Percentiles rank a stretch among this genome's conserved stretches.
These are phyloP conservation scores for Ganoderma multipileum DNA, from an alignment of 1,284 basidiomycete species.

Conservation along the genomic window DNA sequence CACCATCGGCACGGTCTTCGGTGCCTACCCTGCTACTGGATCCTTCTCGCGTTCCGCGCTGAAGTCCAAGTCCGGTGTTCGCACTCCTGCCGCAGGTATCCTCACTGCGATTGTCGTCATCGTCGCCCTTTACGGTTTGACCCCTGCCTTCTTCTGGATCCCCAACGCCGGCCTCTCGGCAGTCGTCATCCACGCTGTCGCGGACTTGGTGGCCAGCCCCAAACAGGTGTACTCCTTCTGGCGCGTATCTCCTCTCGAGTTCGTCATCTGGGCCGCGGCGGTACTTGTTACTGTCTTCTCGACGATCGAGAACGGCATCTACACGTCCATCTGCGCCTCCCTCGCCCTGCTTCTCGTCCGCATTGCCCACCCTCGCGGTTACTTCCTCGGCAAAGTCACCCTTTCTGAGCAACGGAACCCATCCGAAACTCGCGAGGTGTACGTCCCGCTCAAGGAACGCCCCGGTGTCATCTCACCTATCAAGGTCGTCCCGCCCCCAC, in stretches of 20 bases:
- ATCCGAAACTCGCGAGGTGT: conserved; percentile 75
- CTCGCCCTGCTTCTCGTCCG: conserved; percentile 88
- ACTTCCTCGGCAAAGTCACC: conserved; percentile 86
- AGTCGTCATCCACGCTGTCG: conserved; percentile 96
- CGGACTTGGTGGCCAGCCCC: conserved; percentile 90
- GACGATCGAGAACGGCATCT: conserved; percentile 94
- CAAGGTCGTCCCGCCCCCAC: conserved; percentile 79
- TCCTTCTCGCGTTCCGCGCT: conserved; percentile 98
- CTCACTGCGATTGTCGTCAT: conserved; percentile 90
- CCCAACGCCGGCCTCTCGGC: conserved; percentile 84
- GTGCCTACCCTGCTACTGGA: conserved; percentile 95
- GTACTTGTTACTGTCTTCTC: conserved; percentile 91
- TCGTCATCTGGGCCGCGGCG: conserved; percentile 88
- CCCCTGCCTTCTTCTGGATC: conserved; percentile 90
- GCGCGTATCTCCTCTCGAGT: conserved; percentile 94
- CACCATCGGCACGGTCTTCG: conserved; percentile 84
- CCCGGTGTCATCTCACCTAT: conserved; percentile 70
- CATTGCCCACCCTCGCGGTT: conserved; percentile 89
- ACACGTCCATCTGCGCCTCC: conserved; percentile 86
- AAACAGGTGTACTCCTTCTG: conserved; percentile 91
- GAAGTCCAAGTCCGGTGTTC: conserved; percentile 95
- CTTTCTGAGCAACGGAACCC: conserved; percentile 43
- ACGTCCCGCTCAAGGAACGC: conserved; percentile 75
- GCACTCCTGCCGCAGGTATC: conserved; percentile 92
- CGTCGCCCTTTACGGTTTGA: conserved; percentile 93